Percentiles rank a stretch among this genome's conserved stretches.
phyloP scores from a whole-genome alignment of 2,329 filamentous ascomycete genomes.

The Magnaporthiopsis incrustans region DNA sequence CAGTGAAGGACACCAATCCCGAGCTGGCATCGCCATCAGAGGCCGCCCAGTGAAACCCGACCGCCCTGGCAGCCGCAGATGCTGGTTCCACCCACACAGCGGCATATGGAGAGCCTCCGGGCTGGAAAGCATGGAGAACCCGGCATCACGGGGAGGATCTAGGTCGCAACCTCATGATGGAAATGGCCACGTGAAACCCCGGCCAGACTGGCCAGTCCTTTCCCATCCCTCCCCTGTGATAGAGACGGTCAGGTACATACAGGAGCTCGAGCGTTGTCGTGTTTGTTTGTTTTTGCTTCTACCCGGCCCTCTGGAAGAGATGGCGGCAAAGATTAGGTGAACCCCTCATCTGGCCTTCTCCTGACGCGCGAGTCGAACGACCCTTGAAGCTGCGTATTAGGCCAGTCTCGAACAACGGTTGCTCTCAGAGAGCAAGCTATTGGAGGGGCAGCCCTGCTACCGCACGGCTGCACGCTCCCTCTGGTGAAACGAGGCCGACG shows the following conservation, averaged over 20 bases:
- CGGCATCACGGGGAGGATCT: not conserved
- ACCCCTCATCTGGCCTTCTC: not conserved
- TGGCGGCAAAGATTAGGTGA: not conserved
- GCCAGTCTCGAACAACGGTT: not conserved
- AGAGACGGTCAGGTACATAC: not conserved
- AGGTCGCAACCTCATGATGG: not conserved
- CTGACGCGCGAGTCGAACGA: not conserved
- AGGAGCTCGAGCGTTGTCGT: not conserved
- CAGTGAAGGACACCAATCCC: constrained; percentile 25
- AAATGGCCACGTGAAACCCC: not conserved
- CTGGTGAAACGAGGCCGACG: not conserved
- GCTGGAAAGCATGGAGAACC: not conserved
- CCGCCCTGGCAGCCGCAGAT: not conserved
- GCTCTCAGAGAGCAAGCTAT: not conserved
- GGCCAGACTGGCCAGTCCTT: no score
- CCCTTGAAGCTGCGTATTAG: not conserved
- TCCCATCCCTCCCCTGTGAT: not conserved
- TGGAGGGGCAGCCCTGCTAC: not conserved
- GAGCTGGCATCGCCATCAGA: constrained; percentile 4
- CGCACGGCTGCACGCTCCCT: not conserved
- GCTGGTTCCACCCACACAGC: not conserved
- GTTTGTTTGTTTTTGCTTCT: not conserved
- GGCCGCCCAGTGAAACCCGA: not conserved
- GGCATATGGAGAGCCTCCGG: not conserved
- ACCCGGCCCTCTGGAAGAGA: not conserved